Base-by-base conservation (phyloP, 2,329 filamentous ascomycete genomes). In the Aquanectria penicillioides region DNA sequence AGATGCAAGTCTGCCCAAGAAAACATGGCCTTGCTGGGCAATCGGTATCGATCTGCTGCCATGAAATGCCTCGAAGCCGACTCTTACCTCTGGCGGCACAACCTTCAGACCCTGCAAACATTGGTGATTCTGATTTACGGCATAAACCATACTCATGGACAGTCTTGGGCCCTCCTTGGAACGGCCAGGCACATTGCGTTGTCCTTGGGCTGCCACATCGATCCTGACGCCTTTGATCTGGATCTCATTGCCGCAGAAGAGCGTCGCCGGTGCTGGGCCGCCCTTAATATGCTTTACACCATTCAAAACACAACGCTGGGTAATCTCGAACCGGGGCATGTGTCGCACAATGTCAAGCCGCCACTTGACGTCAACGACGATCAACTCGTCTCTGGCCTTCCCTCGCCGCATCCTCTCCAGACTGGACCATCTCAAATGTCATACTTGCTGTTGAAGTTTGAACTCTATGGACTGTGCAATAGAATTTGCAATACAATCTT, bases 271-370 rank as follows among this genome's bases (percentile, higher is more conserved):
- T 63, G 61, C 11, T 63, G 61, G 61, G 61, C 61, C n/a, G 61
- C 26, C 18, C 22, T 63, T 5, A 58, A 59, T 3, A 63, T 62
- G 58, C 50, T 63, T 11, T 59, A 61, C 28, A 61, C 54, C 2
- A 63, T 63, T 58, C 61, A 63, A 17, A 63, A 63, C 9, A 63
- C 58, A 3, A 62, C 59, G 2, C 11, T 63, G 3, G 61, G 61
- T 3, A 59, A 38, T 15, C 51, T 63, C 8, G 61, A 63, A 7
- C 17, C 23, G 2, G 34, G 43, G 12, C 50, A 49, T 5, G 50
- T 33, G 5, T 12, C 34, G 2, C 59, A 53, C 2, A 56, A 55
- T 9, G 41, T 47, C 13, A 55, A 47, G 18, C 34, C 29, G 4
- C 51, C 51, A 9, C 41, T 55, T 6, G 51, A 55, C 15, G 22